Percentiles rank a stretch among this genome's conserved stretches.
These are phyloP conservation scores for Coniochaeta sp. DNA, from an alignment of 2,329 filamentous ascomycete genomes.

Conservation along the genomic window DNA sequence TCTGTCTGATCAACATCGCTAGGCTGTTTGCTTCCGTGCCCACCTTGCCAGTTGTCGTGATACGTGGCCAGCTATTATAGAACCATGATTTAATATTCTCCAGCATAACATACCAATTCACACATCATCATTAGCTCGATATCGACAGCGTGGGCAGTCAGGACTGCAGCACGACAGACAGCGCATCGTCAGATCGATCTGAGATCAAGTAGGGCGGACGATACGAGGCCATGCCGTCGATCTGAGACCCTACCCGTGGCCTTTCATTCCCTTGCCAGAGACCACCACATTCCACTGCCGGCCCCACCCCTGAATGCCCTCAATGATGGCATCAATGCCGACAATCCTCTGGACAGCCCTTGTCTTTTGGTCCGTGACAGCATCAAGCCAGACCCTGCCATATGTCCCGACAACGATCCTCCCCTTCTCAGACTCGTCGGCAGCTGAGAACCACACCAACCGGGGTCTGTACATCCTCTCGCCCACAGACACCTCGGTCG, in stretches of 20 bases:
- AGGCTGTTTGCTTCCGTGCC: background rate
- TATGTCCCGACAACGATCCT: constrained; percentile 74
- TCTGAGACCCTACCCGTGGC: constrained; percentile 1
- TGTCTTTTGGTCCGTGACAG: constrained; percentile 9
- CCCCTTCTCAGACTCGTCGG: constrained; percentile 36
- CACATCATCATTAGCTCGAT: background rate
- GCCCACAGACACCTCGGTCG: constrained; percentile 36
- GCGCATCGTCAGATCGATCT: background rate
- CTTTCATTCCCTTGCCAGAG: background rate
- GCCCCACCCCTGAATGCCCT: background rate
- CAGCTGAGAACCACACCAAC: constrained; percentile 18
- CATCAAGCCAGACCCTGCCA: constrained; percentile 46
- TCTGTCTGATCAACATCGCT: constrained; percentile 1
- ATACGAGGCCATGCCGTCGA: background rate
- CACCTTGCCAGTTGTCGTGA: constrained; percentile 3
- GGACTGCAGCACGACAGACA: background rate
- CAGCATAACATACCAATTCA: background rate
- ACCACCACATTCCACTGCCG: background rate
- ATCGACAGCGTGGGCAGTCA: background rate
- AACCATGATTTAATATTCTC: constrained; percentile 3
- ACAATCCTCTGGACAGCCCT: background rate
- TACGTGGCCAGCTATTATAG: constrained; percentile 3
- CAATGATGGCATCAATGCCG: background rate
- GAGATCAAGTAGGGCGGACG: background rate
- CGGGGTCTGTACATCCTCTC: constrained; percentile 64